Evolutionary conservation across 306 rosid species (phyloP).

Genomic region (Potentilla sterilis): DNA sequence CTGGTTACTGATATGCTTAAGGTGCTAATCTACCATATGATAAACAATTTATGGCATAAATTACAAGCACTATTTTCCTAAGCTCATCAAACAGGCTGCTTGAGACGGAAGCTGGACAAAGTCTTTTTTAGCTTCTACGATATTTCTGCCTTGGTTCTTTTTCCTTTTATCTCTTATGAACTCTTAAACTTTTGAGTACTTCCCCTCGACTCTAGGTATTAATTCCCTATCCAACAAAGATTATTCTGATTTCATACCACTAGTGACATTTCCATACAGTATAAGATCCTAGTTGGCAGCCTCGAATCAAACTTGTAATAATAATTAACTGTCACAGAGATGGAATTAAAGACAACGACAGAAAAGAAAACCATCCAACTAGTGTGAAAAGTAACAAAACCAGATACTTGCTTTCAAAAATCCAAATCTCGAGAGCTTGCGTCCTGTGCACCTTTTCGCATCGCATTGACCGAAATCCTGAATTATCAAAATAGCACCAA

Average conservation of each 20-base stretch:
- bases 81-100: neutral
- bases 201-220: neutral
- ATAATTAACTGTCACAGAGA: neutral
- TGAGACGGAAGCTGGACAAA: neutral
- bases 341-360: neutral
- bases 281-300: neutral
- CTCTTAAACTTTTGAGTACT: neutral
- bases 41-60: neutral
- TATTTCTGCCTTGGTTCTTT: neutral
- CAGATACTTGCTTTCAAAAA: conserved; percentile 61
- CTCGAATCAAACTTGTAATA: neutral
- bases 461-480: conserved; percentile 98
- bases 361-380: neutral
- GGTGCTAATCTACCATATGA: neutral
- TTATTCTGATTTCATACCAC: neutral
- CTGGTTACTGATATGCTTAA: neutral
- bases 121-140: neutral
- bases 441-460: conserved; percentile 86
- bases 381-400: conserved; percentile 16
- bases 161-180: neutral
- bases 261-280: neutral
- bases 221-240: neutral
- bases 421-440: conserved; percentile 89
- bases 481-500: conserved; percentile 29
- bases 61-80: neutral